phyloP scores from a whole-genome alignment of 1,284 basidiomycete genomes.

The Austroboletus novae-zelandiae region DNA sequence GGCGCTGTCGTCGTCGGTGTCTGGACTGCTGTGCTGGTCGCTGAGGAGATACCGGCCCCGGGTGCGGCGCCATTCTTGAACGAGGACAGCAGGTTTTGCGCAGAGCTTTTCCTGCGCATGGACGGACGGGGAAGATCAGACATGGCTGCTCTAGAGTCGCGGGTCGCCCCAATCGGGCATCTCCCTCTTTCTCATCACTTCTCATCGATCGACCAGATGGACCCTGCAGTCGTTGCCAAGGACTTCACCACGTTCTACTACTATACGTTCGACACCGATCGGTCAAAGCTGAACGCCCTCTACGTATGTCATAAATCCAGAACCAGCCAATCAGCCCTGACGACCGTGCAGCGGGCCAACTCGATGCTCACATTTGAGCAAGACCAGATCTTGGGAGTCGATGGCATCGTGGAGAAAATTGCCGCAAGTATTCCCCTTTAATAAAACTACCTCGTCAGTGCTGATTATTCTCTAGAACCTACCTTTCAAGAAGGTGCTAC shows the following conservation, averaged over 20 bases:
- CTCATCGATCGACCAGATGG: constrained; percentile 52
- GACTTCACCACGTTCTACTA: constrained; percentile 82
- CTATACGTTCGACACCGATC: constrained; percentile 62
- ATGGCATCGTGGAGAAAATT: constrained; percentile 78
- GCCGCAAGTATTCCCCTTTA: constrained; percentile 46
- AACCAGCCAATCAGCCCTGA: constrained; percentile 24
- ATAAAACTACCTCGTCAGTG: not conserved
- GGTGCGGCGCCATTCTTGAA: constrained; percentile 51
- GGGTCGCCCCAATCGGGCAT: not conserved
- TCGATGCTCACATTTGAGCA: constrained; percentile 95
- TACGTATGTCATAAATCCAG: constrained; percentile 58
- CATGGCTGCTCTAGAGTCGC: constrained; percentile 24
- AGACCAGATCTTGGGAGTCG: constrained; percentile 56
- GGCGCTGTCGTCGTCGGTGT: constrained; percentile 46
- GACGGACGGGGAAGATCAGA: constrained; percentile 44
- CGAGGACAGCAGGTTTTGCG: constrained; percentile 76
- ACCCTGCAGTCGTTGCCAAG: constrained; percentile 62
- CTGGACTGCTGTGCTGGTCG: constrained; percentile 30
- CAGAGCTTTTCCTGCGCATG: constrained; percentile 81
- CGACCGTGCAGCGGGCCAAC: constrained; percentile 56
- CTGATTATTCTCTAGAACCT: constrained; percentile 53
- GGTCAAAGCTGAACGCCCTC: constrained; percentile 53
- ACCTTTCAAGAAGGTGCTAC: constrained; percentile 80
- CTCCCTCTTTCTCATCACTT: not conserved
- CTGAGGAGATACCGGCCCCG: constrained; percentile 30